Evolutionary conservation across 495 filamentous ascomycete species (phyloP), one percentile per base, ranked within the genome.

Genomic region (Astrothelium macrocarpum): DNA sequence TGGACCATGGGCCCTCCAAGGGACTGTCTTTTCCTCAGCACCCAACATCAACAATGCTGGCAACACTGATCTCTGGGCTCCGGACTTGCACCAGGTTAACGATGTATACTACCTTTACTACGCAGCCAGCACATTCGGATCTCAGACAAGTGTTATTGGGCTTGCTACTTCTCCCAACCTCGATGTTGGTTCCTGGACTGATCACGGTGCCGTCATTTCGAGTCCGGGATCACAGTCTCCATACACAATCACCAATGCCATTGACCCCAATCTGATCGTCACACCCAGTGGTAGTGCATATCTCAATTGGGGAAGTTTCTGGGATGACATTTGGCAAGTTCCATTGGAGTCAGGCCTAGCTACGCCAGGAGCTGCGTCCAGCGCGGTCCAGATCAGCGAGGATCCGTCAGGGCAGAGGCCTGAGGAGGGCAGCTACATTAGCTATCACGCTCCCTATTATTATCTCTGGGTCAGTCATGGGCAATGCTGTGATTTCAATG

Each of bases 51-150:
- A 78, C 46, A 72, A 82, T 11, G 46, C 70, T 0, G 85, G 86
- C 0, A 82, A 78, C 59, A 71, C 71, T 4, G 79, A 87, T 64
- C 75, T 85, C 36, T 89, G 85, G 85, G 88, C 88, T 1, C 87
- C 87, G 0, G 86, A 90, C 67, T 81, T 90, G 29, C 70, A 77
- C 61, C 72, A 81, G 34, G 72, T 87, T 1, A 79, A 78, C 43
- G 72, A 71, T 16, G 78, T 74, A 0, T 91, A 90, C 76, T 86
- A 87, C 70, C 78, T 89, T 66, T 90, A 88, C 79, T 92, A 91
- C 73, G 77, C 83, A 0, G 81, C 90, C 56, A 83, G 80, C 39
- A 77, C 79, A 31, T 85, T 88, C 62, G 87, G 88, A 26, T 82
- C 79, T 2, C 82, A 86, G 61, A 76, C 78, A 72, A 84, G 80